A percentile compares a stretch with the other conserved stretches of the same genome.
Conservation (phyloP, 2,329 filamentous ascomycete genomes). For the Dryadomyces quercus-mongolicae region DNA sequence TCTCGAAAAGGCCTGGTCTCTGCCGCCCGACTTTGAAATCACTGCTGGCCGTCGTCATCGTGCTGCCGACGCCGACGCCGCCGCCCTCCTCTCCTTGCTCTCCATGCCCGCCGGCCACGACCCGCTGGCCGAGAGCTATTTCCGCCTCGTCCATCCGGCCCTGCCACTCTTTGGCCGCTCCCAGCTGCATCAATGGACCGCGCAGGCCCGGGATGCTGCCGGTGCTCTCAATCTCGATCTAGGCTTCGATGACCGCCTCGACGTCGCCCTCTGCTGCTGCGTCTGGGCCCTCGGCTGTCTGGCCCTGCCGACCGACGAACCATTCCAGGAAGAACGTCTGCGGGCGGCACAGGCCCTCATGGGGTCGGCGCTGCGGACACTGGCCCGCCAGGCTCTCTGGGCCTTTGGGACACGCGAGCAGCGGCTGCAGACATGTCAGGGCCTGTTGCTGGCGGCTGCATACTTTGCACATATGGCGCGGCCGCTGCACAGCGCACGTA, state of each 20-base stretch:
- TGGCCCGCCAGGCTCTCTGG: conserved; percentile 21
- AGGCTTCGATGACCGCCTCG: conserved; percentile 10
- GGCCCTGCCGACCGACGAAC: background rate
- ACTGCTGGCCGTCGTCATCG: background rate
- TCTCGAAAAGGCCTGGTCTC: conserved; percentile 20
- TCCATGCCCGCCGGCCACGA: conserved; percentile 18
- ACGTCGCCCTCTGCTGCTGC: conserved; percentile 22
- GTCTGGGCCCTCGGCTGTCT: conserved; percentile 24
- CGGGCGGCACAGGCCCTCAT: conserved; percentile 19
- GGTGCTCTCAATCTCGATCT: conserved; percentile 8
- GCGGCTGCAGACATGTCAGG: conserved; percentile 19
- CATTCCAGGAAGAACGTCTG: background rate
- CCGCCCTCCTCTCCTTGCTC: conserved; percentile 7
- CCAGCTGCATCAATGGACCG: conserved; percentile 18
- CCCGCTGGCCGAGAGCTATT: conserved; percentile 20
- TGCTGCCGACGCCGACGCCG: background rate
- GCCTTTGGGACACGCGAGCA: conserved; percentile 12
- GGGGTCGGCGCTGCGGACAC: conserved; percentile 22
- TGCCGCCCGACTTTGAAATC: conserved; percentile 19
- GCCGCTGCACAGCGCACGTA: conserved; percentile 23
- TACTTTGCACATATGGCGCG: conserved; percentile 24
- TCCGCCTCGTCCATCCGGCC: conserved; percentile 21
- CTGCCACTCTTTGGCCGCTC: conserved; percentile 21
- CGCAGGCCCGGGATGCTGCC: conserved; percentile 14
- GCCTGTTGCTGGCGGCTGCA: conserved; percentile 23